Base-by-base conservation (phyloP, 1,139 yeast species). In the Debaryomyces fabryi region DNA sequence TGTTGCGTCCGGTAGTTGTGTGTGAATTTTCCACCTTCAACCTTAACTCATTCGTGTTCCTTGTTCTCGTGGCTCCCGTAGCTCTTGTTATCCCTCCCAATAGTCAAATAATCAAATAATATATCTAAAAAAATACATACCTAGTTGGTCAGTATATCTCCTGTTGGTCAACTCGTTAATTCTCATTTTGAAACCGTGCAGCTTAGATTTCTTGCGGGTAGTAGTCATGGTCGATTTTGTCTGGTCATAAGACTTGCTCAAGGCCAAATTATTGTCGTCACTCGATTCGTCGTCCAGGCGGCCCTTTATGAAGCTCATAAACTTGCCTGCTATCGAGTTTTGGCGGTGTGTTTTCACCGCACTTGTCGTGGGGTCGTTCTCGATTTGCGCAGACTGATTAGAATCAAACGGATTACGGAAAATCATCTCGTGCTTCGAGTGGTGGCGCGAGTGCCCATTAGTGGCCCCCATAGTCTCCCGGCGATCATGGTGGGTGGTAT, bases 141-240 rank as follows among this genome's bases (percentile, higher is more conserved):
- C 74, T 36, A 71, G 60, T 50, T 64, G 64, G 46, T 67, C 71
- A 44, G 69, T 65, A 47, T 55, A 54, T 54, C 71, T 57, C 48
- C 72, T 53, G 20, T 53, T 55, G 15, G 52, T 53, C 42, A 49
- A 46, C 45, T 43, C 45, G 29, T 38, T 44, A 21, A 42, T 30
- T 35, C 42, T 51, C 20, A 40, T 39, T 37, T 48, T 40, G 55
- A 45, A 18, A 55, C 44, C 45, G 29, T 40, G 38, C 23, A 21
- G 38, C 54, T 58, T 45, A 52, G 44, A 60, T 43, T 57, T 55
- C 36, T 62, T 57, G 24, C 74, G 56, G 20, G 56, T 55, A 12
- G 52, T 52, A 10, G 78, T 71, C 68, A 71, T 60, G 42, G 55
- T 56, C 52, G 74, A 67, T 56, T 71, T 66, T 3, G 79, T 73